Base-by-base conservation (phyloP, 768 basidiomycete genomes). In the Boletus rubropictus region DNA sequence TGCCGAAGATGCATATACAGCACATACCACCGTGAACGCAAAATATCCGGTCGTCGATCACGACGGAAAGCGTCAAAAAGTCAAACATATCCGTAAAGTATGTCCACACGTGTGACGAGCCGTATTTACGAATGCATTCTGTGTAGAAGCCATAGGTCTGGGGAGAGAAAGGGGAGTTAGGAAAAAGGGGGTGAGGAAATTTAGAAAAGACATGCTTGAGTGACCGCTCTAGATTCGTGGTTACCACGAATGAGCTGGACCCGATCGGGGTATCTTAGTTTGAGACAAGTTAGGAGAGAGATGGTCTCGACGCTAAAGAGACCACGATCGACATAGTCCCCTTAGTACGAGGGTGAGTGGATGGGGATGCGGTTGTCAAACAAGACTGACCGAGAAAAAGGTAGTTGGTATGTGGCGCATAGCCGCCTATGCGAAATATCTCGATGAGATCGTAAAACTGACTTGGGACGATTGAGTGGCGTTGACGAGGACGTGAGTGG, bases 71-170 rank as follows among this genome's bases (percentile, higher is more conserved):
- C 10, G 96, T 98, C 56, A 99, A 70, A 72, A 93, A 99, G 73
- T 99, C 96, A 68, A 99, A 99, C 95, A 99, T 96, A 71, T 99
- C 96, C 50, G 96, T 99, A 62, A 99, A 98, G 68, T 98, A 97
- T 22, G 91, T 93, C 96, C 96, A 99, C 28, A 97, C 95, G 58
- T 88, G 86, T 27, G 93, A 84, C 2, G 89, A 86, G 45, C 93
- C 94, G 59, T 99, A 99, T 70, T 99, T 99, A 34, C 94, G 80
- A 18, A 95, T 84, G 61, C 96, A 98, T 75, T 99, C 96, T 31
- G 91, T 89, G 69, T 99, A 99, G 73, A 99, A 99, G 11, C 96
- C 96, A 62, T 98, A 99, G 20, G 92, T 94, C 94, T 98, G 64
- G 42, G 52, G 25, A 51, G 25, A 42, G 38, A 53, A 9, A 20